These are phyloP conservation scores for Arachnomyces sp. DNA, from an alignment of 2,329 filamentous ascomycete species.

Conservation along the genomic window DNA sequence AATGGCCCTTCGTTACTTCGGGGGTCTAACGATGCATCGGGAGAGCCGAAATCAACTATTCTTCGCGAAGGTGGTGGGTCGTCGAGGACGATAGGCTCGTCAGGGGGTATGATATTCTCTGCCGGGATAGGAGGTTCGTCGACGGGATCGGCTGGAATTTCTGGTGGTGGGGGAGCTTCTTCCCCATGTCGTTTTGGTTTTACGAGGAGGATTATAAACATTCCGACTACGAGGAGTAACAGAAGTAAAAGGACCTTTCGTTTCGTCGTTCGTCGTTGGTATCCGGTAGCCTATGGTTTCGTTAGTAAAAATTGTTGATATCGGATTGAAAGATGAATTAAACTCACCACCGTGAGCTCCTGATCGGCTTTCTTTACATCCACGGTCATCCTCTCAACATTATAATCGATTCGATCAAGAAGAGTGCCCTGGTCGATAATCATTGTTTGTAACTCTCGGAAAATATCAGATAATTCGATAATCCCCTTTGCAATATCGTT, in stretches of 20 bases:
- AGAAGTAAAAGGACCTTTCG: constrained; percentile 88
- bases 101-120: neutral
- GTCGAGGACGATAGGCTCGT: neutral
- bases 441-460: constrained; percentile 93
- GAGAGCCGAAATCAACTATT: neutral
- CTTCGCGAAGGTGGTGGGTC: neutral
- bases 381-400: constrained; percentile 88
- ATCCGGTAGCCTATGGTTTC: constrained; percentile 57
- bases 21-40: too few relatives aligned
- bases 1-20: too few relatives aligned
- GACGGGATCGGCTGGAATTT: constrained; percentile 8
- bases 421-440: constrained; percentile 87
- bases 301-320: constrained; percentile 1
- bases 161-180: constrained; percentile 13
- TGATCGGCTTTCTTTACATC: constrained; percentile 91
- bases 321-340: neutral
- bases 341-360: constrained; percentile 66
- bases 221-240: constrained; percentile 69
- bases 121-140: constrained; percentile 12
- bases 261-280: constrained; percentile 82
- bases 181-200: constrained; percentile 56
- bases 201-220: constrained; percentile 74
- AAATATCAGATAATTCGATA: constrained; percentile 92
- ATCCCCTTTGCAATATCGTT: constrained; percentile 97
- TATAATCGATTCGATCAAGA: constrained; percentile 94